Percentiles rank a stretch among this genome's conserved stretches.
Conservation (phyloP, 495 filamentous ascomycete genomes). For the Penicillium antarcticum region DNA sequence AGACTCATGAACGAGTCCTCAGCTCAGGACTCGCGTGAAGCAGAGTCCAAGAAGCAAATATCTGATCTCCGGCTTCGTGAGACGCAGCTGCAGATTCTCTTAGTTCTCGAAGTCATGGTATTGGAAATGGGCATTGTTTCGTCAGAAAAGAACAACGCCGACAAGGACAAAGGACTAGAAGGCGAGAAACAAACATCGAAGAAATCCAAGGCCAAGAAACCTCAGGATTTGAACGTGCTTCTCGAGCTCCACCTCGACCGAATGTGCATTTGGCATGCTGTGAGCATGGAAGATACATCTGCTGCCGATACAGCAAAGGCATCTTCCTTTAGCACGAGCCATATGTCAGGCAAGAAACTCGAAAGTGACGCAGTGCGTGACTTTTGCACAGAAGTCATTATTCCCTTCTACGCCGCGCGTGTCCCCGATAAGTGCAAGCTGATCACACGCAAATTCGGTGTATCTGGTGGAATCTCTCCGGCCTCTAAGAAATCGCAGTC, state of each 20-base stretch:
- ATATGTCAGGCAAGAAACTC: conserved; percentile 39
- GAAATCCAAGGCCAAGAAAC: conserved; percentile 47
- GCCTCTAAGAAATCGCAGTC: conserved; percentile 26
- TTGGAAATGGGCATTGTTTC: conserved; percentile 48
- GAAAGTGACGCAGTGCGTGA: conserved; percentile 60
- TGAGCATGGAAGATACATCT: conserved; percentile 48
- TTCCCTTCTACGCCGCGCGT: conserved; percentile 87
- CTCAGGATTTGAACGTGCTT: conserved; percentile 56
- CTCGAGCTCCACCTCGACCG: conserved; percentile 86
- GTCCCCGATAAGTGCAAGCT: conserved; percentile 75
- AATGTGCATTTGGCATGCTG: conserved; percentile 95
- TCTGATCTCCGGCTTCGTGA: conserved; percentile 69
- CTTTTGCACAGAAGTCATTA: conserved; percentile 90
- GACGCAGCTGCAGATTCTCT: conserved; percentile 85
- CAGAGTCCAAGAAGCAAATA: conserved; percentile 55
- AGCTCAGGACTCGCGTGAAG: conserved; percentile 43
- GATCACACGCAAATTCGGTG: conserved; percentile 85
- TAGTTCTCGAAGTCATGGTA: conserved; percentile 84
- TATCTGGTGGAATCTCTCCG: conserved; percentile 63
- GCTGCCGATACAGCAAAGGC: conserved; percentile 30
- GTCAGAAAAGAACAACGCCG: conserved; percentile 28
- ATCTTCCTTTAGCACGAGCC: conserved; percentile 25
- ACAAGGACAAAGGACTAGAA: conserved; percentile 22
- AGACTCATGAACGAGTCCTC: conserved; percentile 40
- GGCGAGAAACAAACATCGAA: conserved; percentile 39